phyloP scores from a whole-genome alignment of 2,329 filamentous ascomycete species.

The Fusarium burgessii region DNA sequence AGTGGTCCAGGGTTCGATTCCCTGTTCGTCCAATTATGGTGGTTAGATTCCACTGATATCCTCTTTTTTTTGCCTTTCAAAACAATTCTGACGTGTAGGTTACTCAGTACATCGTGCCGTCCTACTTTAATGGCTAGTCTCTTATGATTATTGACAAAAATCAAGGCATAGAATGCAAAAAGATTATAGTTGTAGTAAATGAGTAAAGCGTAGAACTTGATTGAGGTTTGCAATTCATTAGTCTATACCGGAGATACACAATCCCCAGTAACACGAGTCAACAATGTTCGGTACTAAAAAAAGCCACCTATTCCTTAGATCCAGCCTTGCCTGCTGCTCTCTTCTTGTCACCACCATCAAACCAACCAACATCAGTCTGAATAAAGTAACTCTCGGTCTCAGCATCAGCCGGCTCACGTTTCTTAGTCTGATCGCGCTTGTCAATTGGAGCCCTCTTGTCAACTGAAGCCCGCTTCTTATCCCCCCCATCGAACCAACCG shows the following conservation, averaged over 20 bases:
- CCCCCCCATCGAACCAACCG: not conserved
- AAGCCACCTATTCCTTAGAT: not conserved
- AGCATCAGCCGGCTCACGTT: not conserved
- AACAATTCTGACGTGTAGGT: not conserved
- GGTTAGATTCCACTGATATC: not conserved
- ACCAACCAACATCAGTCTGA: not conserved
- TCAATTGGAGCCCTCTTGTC: not conserved
- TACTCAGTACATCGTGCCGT: no score
- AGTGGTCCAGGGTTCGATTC: slow-evolving; percentile 8
- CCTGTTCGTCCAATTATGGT: not conserved
- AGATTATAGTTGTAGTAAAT: no score
- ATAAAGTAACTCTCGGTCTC: not conserved
- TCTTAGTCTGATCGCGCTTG: not conserved
- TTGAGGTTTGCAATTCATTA: not conserved
- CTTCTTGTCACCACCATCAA: not conserved
- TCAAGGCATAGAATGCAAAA: no score
- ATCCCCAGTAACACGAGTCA: no score
- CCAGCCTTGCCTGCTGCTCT: not conserved
- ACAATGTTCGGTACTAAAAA: no score
- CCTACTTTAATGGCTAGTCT: no score
- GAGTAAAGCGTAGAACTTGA: no score
- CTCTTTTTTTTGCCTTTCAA: not conserved
- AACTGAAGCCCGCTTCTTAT: not conserved
- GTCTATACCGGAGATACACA: no score
- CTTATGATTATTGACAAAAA: no score